phyloP scores from a whole-genome alignment of 176 grass and related monocot genomes.

The Hordeum marinum region DNA sequence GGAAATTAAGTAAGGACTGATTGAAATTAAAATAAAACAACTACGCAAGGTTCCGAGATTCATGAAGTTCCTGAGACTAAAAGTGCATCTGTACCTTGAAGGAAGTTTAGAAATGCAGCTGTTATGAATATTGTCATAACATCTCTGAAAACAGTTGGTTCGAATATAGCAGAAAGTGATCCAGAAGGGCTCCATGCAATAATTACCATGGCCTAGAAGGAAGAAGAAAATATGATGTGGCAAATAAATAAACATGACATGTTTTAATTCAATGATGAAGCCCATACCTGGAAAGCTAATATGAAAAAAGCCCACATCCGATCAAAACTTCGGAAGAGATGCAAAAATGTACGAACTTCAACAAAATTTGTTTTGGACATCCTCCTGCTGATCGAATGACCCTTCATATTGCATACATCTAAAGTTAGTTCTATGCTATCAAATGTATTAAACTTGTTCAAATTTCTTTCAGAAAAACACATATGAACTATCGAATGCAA shows the following conservation, averaged over 20 bases:
- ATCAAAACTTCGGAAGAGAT: constrained; percentile 96
- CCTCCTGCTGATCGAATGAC: constrained; percentile 20
- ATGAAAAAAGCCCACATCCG: constrained; percentile 97
- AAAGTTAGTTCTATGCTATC: constrained; percentile 21
- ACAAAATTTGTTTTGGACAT: constrained; percentile 97
- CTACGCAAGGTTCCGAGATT: neutral
- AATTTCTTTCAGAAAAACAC: constrained; percentile 3
- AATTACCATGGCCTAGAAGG: constrained; percentile 89
- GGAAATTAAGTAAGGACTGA: neutral
- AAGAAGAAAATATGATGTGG: constrained; percentile 24
- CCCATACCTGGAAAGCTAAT: constrained; percentile 81
- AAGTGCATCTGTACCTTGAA: constrained; percentile 61
- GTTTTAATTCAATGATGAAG: constrained; percentile 8
- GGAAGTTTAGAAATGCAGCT: constrained; percentile 83
- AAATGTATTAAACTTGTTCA: neutral
- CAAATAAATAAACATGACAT: constrained; percentile 15
- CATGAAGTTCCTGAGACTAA: neutral
- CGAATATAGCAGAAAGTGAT: constrained; percentile 50
- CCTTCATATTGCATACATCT: constrained; percentile 24
- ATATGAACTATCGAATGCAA: neutral
- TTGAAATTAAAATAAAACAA: constrained; percentile 1
- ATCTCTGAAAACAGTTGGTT: constrained; percentile 67
- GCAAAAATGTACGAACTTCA: constrained; percentile 97
- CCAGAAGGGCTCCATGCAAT: constrained; percentile 83
- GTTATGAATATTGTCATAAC: constrained; percentile 93